Conservation (phyloP, 345 rosid species). For the Angophora floribunda region DNA sequence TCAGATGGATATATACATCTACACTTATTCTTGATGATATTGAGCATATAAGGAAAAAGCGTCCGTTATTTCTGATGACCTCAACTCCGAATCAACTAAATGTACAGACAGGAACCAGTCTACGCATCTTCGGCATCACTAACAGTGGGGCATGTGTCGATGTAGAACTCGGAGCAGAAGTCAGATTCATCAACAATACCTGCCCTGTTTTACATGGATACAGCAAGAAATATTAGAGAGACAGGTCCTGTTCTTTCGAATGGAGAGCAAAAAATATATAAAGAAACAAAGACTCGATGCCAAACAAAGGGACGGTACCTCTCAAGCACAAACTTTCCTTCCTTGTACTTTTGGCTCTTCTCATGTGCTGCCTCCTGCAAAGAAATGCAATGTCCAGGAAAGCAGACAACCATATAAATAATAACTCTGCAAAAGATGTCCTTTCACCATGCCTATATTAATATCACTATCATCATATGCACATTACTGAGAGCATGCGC, state of each 20-base stretch:
- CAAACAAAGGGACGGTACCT: constrained; percentile 29
- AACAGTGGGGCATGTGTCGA: constrained; percentile 42
- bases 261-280: neutral
- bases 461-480: neutral
- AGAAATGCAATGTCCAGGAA: neutral
- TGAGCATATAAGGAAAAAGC: neutral
- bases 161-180: constrained; percentile 47
- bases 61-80: neutral
- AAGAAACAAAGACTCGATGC: neutral
- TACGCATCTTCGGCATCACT: constrained; percentile 51
- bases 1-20: neutral
- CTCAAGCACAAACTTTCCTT: constrained; percentile 76
- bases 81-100: neutral
- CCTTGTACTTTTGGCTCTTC: constrained; percentile 67
- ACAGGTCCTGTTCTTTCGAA: neutral
- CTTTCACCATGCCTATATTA: neutral
- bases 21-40: neutral
- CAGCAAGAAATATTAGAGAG: neutral
- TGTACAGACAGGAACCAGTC: neutral
- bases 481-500: neutral
- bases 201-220: constrained; percentile 25
- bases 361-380: constrained; percentile 69
- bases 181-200: constrained; percentile 75
- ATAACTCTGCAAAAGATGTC: neutral
- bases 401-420: neutral